Evolutionary conservation across 228 moss, liverwort and hornwort species (phyloP).

Genomic region (Sphagnum fallax): DNA sequence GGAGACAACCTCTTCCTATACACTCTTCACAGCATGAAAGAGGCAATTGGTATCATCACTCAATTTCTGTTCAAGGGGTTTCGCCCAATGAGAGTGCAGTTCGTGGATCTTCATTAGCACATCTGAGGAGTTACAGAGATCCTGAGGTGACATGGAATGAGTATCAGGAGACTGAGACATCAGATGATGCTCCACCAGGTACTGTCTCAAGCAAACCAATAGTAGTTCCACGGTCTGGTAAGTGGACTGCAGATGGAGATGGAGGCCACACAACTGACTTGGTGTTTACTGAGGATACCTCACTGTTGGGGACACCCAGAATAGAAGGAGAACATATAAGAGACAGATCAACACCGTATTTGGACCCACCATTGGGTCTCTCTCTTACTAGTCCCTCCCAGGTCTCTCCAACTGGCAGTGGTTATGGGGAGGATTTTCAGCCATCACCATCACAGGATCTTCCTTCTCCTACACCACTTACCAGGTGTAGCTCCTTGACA

Average conservation of each 20-base stretch:
- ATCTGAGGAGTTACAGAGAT: slow-evolving; percentile 12
- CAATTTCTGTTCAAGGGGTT: slow-evolving; percentile 22
- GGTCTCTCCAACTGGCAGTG: slow-evolving; percentile 54
- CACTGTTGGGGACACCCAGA: slow-evolving; percentile 9
- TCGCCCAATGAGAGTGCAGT: slow-evolving; percentile 28
- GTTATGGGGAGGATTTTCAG: slow-evolving; percentile 55
- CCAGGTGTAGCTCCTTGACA: slow-evolving; percentile 1
- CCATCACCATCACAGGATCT: slow-evolving; percentile 23
- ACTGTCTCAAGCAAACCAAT: slow-evolving; percentile 13
- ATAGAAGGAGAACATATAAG: neutral
- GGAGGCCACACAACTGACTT: slow-evolving; percentile 26
- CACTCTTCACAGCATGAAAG: slow-evolving; percentile 25
- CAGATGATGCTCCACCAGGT: neutral
- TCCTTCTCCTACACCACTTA: slow-evolving; percentile 2
- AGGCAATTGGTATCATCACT: slow-evolving; percentile 32
- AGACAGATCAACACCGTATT: slow-evolving; percentile 19
- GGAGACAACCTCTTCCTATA: slow-evolving; percentile 33
- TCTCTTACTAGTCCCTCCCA: slow-evolving; percentile 48
- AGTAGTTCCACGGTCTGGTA: slow-evolving; percentile 28
- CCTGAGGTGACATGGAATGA: slow-evolving; percentile 37
- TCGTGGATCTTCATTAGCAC: slow-evolving; percentile 19
- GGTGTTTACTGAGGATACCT: slow-evolving; percentile 4
- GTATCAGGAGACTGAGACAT: slow-evolving; percentile 17
- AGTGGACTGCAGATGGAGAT: slow-evolving; percentile 44
- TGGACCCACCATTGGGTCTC: slow-evolving; percentile 31